Conservation (phyloP, 2,329 filamentous ascomycete species). For the Claviceps fusiformis region DNA sequence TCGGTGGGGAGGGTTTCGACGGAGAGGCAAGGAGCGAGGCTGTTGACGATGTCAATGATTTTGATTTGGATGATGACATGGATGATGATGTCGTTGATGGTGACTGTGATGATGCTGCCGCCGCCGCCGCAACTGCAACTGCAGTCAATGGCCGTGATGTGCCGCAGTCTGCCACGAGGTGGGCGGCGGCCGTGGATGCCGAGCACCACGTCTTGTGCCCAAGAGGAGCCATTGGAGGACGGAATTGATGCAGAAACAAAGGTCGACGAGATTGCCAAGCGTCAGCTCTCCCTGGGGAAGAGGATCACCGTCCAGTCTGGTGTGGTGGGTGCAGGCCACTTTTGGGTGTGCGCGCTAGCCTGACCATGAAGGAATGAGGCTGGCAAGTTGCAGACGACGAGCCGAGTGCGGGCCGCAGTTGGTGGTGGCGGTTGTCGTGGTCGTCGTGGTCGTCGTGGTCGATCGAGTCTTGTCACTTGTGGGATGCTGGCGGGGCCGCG, state of each 20-base stretch:
- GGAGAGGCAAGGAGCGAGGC: not conserved
- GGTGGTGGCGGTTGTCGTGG: no score
- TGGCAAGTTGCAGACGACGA: no score
- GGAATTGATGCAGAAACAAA: conserved; percentile 4
- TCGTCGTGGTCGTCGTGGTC: not conserved
- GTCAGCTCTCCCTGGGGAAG: conserved; percentile 1
- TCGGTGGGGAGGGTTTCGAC: not conserved
- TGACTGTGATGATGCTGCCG: no score
- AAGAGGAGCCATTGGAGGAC: conserved; percentile 11
- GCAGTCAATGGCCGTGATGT: not conserved
- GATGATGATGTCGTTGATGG: not conserved
- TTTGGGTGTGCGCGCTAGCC: no score
- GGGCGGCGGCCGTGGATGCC: conserved; percentile 8
- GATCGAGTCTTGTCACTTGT: not conserved
- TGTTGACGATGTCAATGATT: not conserved
- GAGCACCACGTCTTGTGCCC: conserved; percentile 10
- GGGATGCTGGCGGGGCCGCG: not conserved
- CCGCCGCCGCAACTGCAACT: not conserved
- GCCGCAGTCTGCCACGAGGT: conserved; percentile 7
- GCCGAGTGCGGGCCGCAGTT: not conserved
- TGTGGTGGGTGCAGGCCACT: no score
- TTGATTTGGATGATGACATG: not conserved
- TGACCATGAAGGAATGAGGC: no score
- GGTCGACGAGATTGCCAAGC: conserved; percentile 2
- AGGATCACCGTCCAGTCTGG: no score